Conservation (phyloP, 1,139 yeast species). For the Candida glucosophila region DNA sequence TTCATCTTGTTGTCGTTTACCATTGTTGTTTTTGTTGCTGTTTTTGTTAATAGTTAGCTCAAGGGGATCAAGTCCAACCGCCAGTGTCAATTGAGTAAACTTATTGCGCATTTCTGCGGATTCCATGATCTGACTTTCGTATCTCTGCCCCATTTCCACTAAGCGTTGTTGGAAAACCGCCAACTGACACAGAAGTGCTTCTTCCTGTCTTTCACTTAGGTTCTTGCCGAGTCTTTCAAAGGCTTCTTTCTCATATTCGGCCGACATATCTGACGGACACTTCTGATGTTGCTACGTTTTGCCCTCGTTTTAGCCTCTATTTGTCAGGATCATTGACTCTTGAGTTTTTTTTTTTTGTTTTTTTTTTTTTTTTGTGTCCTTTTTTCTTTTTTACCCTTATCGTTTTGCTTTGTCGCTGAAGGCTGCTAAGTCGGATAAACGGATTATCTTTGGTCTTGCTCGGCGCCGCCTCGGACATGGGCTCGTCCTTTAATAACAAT, state of each 20-base stretch:
- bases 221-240: slow-evolving; percentile 17
- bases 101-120: slow-evolving; percentile 60
- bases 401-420: too few species aligned
- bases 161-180: slow-evolving; percentile 55
- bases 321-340: too few species aligned
- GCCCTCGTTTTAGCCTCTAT: too few species aligned
- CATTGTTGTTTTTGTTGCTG: neutral
- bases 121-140: slow-evolving; percentile 51
- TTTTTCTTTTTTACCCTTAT: too few species aligned
- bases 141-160: slow-evolving; percentile 54
- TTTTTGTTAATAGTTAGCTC: slow-evolving; percentile 32
- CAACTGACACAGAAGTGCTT: slow-evolving; percentile 48
- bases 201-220: slow-evolving; percentile 32
- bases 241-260: slow-evolving; percentile 17
- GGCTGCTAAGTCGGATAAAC: too few species aligned
- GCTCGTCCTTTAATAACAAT: too few species aligned
- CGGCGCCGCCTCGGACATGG: too few species aligned
- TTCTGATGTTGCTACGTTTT: too few species aligned
- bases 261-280: too few species aligned
- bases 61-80: slow-evolving; percentile 80
- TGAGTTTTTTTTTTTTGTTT: too few species aligned
- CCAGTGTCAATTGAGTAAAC: slow-evolving; percentile 66
- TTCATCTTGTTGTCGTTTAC: slow-evolving; percentile 13
- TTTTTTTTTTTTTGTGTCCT: too few species aligned
- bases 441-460: too few species aligned